A percentile compares a stretch with the other conserved stretches of the same genome.
phyloP scores from a whole-genome alignment of 495 filamentous ascomycete genomes.

The Xylaria acuta region DNA sequence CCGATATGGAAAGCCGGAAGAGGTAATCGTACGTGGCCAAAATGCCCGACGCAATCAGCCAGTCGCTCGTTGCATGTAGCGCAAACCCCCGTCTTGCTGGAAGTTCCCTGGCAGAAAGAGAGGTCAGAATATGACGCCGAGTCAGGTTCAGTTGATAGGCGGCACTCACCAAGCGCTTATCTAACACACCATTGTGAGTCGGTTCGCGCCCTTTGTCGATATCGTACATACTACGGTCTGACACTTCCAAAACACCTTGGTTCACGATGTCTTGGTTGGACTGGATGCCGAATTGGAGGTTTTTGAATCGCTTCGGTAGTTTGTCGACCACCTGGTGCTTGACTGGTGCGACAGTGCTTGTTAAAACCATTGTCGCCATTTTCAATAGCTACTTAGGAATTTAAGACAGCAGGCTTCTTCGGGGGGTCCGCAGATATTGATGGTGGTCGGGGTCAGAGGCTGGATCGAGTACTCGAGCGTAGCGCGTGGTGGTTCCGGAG shows the following conservation, averaged over 20 bases:
- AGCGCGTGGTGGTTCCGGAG: background rate
- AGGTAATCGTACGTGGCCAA: slow-evolving; percentile 87
- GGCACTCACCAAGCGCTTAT: slow-evolving; percentile 69
- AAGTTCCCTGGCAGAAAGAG: slow-evolving; percentile 68
- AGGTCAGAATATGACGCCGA: slow-evolving; percentile 28
- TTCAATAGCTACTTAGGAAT: slow-evolving; percentile 5
- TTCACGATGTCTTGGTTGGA: slow-evolving; percentile 92
- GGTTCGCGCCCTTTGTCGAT: slow-evolving; percentile 72
- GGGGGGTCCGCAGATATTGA: background rate
- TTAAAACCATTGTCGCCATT: slow-evolving; percentile 33
- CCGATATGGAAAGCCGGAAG: slow-evolving; percentile 94
- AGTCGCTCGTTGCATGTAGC: slow-evolving; percentile 80
- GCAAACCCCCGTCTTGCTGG: slow-evolving; percentile 72
- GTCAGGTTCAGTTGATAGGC: slow-evolving; percentile 13
- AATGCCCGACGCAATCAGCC: slow-evolving; percentile 89
- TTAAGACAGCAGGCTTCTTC: background rate
- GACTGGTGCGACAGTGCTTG: slow-evolving; percentile 46
- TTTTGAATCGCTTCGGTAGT: slow-evolving; percentile 86
- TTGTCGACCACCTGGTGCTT: slow-evolving; percentile 92
- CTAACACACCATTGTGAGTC: slow-evolving; percentile 81
- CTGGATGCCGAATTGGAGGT: slow-evolving; percentile 93
- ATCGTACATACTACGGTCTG: slow-evolving; percentile 89
- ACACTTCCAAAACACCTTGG: slow-evolving; percentile 91
- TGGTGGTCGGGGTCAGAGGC: background rate
- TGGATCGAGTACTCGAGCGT: background rate